These are phyloP conservation scores for Suillus occidentalis DNA, from an alignment of 768 basidiomycete genomes.

Conservation along the genomic window DNA sequence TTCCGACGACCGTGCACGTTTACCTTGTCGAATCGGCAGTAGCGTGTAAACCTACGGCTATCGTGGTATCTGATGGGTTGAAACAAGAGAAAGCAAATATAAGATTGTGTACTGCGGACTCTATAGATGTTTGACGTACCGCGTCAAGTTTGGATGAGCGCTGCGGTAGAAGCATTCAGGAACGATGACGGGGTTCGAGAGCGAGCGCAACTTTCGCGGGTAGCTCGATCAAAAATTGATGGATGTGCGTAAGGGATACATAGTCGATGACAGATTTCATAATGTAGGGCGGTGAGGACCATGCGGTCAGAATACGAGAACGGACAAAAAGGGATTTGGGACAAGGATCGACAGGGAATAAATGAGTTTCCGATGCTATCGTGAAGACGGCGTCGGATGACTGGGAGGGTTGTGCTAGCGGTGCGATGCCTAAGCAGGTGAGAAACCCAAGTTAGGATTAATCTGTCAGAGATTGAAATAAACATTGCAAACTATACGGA, in stretches of 20 bases:
- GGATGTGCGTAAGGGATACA: not conserved
- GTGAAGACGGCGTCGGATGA: not conserved
- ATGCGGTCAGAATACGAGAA: not conserved
- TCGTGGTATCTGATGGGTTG: not conserved
- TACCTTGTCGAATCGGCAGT: not conserved
- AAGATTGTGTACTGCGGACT: not conserved
- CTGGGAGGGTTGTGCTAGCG: not conserved
- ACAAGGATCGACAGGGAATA: not conserved
- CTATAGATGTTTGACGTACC: not conserved
- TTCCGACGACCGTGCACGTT: not conserved
- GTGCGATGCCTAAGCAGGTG: not conserved
- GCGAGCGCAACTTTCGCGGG: constrained; percentile 3
- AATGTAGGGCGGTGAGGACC: not conserved
- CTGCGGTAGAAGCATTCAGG: not conserved
- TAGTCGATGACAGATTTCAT: not conserved
- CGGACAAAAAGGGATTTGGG: not conserved
- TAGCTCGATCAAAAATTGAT: constrained; percentile 1
- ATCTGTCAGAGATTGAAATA: not conserved
- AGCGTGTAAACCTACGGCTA: not conserved
- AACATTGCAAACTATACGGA: not conserved
- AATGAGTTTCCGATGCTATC: not conserved
- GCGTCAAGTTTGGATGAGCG: not conserved
- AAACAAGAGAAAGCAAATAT: not conserved
- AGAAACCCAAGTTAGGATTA: not conserved
- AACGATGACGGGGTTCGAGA: not conserved